Evolutionary conservation across 257 asterid species (phyloP).

Genomic region (Galeopsis tetrahit): DNA sequence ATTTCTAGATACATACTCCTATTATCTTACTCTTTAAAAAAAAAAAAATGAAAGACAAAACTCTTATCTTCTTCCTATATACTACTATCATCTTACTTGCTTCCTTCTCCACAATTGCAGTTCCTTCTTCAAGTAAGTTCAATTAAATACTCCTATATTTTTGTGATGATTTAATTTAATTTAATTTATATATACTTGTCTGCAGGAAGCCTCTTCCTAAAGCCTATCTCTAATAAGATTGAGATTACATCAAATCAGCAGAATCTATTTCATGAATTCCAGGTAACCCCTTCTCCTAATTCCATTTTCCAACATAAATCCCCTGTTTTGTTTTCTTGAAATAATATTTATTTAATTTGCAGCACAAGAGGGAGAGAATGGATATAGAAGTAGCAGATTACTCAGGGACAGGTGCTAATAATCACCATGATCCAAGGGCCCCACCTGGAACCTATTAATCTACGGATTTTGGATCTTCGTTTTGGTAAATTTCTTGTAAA

Average conservation of each 20-base stretch:
- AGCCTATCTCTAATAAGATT: conserved; percentile 26
- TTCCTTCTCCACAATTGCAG: conserved; percentile 36
- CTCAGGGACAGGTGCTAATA: conserved; percentile 60
- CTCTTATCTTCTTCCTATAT: conserved; percentile 26
- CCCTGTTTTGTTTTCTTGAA: conserved; percentile 24
- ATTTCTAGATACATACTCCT: not conserved
- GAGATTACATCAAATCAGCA: conserved; percentile 27
- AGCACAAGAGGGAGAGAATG: conserved; percentile 38
- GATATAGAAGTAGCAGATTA: conserved; percentile 46
- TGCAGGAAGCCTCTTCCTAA: conserved; percentile 46
- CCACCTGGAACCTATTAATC: conserved; percentile 43
- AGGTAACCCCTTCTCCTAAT: conserved; percentile 30
- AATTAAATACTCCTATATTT: not conserved
- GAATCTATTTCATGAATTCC: conserved; percentile 31
- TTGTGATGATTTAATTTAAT: not conserved
- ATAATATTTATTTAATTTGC: not conserved
- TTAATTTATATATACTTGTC: not conserved
- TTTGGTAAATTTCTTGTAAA: too few relatives aligned
- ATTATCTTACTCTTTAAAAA: not conserved
- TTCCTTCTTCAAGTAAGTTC: conserved; percentile 54
- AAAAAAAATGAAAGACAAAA: conserved; percentile 28
- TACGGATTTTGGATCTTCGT: not conserved
- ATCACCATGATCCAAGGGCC: conserved; percentile 48
- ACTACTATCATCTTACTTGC: conserved; percentile 30
- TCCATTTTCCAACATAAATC: conserved; percentile 16